A percentile compares a stretch with the other conserved stretches of the same genome.
Evolutionary conservation across 768 basidiomycete species (phyloP).

Genomic region (Mycena epipterygia): DNA sequence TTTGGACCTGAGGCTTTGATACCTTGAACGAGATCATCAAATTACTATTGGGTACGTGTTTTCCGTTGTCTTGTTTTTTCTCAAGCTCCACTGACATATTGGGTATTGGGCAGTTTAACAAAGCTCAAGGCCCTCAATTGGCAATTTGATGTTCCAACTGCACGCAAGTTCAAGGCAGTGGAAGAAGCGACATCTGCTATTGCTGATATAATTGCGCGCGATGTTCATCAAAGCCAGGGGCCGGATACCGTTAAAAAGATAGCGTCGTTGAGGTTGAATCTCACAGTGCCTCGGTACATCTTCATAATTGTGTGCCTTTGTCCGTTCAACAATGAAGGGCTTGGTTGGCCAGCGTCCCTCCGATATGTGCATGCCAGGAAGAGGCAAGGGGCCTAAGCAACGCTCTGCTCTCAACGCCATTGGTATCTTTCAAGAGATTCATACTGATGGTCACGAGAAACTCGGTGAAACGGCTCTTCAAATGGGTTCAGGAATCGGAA

Average conservation of each 20-base stretch:
- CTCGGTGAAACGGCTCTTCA: slow-evolving; percentile 17
- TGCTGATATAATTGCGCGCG: slow-evolving; percentile 5
- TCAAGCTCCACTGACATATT: slow-evolving; percentile 2
- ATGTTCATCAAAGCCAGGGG: slow-evolving; percentile 14
- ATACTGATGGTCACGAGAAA: slow-evolving; percentile 23
- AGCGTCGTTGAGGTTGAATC: slow-evolving; percentile 12
- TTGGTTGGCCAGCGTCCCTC: slow-evolving; percentile 10
- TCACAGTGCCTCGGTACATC: slow-evolving; percentile 10
- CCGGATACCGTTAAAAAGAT: slow-evolving; percentile 20
- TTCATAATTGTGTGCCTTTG: neutral
- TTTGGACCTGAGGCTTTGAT: too few relatives aligned
- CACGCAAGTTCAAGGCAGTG: slow-evolving; percentile 2
- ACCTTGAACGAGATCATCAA: too few relatives aligned
- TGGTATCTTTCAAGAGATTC: slow-evolving; percentile 20
- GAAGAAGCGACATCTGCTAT: slow-evolving; percentile 15
- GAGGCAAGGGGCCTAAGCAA: neutral
- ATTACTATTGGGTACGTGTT: neutral
- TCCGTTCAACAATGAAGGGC: slow-evolving; percentile 15
- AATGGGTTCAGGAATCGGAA: slow-evolving; percentile 20
- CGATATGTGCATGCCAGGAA: slow-evolving; percentile 8
- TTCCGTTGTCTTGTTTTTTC: slow-evolving; percentile 1
- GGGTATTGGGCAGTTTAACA: neutral
- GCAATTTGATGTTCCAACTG: neutral
- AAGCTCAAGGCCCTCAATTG: neutral
- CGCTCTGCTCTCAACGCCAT: slow-evolving; percentile 9